These are phyloP conservation scores for Mediolabrus comicus DNA, from an alignment of 108 stramenopile genomes.

Conservation along the genomic window DNA sequence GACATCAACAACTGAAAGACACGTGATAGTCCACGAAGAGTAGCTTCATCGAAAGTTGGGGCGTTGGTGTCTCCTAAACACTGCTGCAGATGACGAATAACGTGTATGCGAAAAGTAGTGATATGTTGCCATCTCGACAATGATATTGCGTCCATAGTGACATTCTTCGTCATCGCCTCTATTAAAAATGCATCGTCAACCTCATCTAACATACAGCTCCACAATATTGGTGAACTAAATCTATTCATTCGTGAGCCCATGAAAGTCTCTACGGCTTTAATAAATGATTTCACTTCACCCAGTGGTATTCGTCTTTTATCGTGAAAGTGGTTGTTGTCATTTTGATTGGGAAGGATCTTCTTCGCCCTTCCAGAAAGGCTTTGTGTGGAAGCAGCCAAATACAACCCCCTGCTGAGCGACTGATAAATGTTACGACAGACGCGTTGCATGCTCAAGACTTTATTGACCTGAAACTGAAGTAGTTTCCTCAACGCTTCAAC, in stretches of 20 bases:
- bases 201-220: constrained; percentile 34
- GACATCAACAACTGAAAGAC: constrained; percentile 13
- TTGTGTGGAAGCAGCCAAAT: neutral
- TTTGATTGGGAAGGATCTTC: neutral
- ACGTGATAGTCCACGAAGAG: constrained; percentile 20
- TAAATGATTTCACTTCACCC: constrained; percentile 8
- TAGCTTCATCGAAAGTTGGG: neutral
- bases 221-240: constrained; percentile 21
- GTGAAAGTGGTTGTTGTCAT: neutral
- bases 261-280: constrained; percentile 8
- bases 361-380: neutral
- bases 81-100: constrained; percentile 12
- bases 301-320: constrained; percentile 13
- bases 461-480: constrained; percentile 35
- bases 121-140: neutral
- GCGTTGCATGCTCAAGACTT: constrained; percentile 30
- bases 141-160: neutral
- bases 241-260: constrained; percentile 11
- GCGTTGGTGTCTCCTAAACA: neutral
- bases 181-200: constrained; percentile 9
- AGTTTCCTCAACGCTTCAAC: constrained; percentile 26
- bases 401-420: neutral
- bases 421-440: constrained; percentile 16
- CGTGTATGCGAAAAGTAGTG: neutral
- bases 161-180: neutral